Evolutionary conservation across 768 basidiomycete genomes (phyloP).

Genomic region (Coprinopsis cinerea): DNA sequence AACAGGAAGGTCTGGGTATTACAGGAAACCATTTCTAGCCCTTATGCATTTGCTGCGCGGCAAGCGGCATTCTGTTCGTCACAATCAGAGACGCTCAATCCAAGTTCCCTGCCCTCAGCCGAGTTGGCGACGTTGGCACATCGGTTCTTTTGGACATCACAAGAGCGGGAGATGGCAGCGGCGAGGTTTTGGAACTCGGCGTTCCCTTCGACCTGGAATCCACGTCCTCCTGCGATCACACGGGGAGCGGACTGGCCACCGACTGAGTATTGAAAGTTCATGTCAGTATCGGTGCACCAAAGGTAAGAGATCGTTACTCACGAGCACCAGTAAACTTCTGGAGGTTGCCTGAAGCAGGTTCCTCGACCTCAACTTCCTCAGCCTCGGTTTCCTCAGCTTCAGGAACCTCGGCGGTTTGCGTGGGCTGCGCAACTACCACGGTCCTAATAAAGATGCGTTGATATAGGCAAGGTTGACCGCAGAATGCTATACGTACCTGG

Average conservation of each 20-base stretch:
- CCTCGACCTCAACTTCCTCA: too few species aligned
- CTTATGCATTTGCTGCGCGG: conserved; percentile 17
- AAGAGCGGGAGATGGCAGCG: conserved; percentile 50
- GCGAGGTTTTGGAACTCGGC: conserved; percentile 41
- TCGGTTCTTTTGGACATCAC: conserved; percentile 51
- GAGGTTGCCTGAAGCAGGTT: conserved; percentile 30
- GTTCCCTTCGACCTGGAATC: conserved; percentile 41
- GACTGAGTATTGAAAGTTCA: conserved; percentile 22
- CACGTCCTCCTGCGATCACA: conserved; percentile 38
- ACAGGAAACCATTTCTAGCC: conserved; percentile 3
- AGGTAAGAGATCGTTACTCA: conserved; percentile 20
- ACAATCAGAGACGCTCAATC: conserved; percentile 35
- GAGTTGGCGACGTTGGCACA: conserved; percentile 51
- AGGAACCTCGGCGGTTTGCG: too few species aligned
- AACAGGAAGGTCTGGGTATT: conserved; percentile 1
- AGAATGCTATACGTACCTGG: too few species aligned
- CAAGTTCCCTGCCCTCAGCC: conserved; percentile 25
- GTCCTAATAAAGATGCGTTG: too few species aligned
- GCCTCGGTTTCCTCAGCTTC: too few species aligned
- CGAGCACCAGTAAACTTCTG: conserved; percentile 48
- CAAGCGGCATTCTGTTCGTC: conserved; percentile 32
- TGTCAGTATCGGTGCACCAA: background rate
- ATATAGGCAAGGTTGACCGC: too few species aligned
- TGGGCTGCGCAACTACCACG: too few species aligned
- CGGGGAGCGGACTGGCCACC: conserved; percentile 39